These are phyloP conservation scores for Ganoderma boninense DNA, from an alignment of 1,284 basidiomycete species.

Conservation along the genomic window DNA sequence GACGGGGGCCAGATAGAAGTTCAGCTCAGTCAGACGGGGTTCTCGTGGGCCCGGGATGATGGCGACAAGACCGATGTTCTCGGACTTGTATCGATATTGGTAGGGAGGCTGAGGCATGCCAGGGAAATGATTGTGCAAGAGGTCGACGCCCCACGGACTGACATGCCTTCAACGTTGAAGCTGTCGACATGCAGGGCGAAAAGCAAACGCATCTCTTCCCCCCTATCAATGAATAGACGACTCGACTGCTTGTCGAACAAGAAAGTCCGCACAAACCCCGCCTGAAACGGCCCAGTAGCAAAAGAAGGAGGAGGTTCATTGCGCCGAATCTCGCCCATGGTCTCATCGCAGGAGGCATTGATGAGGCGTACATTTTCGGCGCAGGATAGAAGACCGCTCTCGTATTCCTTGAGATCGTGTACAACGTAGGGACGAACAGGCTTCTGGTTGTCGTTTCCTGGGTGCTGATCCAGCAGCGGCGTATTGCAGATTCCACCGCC, in stretches of 20 bases:
- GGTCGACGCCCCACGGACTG: no score
- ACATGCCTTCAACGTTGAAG: slow-evolving; percentile 12
- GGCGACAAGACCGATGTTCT: slow-evolving; percentile 43
- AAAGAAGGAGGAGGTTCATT: not conserved
- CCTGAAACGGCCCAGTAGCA: slow-evolving; percentile 2
- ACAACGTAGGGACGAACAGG: slow-evolving; percentile 12
- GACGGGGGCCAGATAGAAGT: slow-evolving; percentile 45
- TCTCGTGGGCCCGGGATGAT: slow-evolving; percentile 48
- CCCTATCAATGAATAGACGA: slow-evolving; percentile 5
- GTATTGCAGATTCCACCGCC: slow-evolving; percentile 1
- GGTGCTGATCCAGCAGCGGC: not conserved
- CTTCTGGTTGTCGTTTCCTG: not conserved
- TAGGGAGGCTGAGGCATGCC: slow-evolving; percentile 40
- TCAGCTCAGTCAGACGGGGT: slow-evolving; percentile 43
- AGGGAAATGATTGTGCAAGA: slow-evolving; percentile 32
- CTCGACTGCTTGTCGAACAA: not conserved
- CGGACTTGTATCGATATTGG: slow-evolving; percentile 35
- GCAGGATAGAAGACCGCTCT: no score
- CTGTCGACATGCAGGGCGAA: slow-evolving; percentile 16
- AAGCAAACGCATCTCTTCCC: slow-evolving; percentile 2
- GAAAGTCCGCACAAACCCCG: slow-evolving; percentile 7
- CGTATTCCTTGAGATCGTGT: slow-evolving; percentile 12
- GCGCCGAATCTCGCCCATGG: not conserved
- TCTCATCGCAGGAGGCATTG: slow-evolving; percentile 8
- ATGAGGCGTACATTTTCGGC: slow-evolving; percentile 3